phyloP scores from a whole-genome alignment of 805 yeast species.

The Kodamaea nitidulidarum region DNA sequence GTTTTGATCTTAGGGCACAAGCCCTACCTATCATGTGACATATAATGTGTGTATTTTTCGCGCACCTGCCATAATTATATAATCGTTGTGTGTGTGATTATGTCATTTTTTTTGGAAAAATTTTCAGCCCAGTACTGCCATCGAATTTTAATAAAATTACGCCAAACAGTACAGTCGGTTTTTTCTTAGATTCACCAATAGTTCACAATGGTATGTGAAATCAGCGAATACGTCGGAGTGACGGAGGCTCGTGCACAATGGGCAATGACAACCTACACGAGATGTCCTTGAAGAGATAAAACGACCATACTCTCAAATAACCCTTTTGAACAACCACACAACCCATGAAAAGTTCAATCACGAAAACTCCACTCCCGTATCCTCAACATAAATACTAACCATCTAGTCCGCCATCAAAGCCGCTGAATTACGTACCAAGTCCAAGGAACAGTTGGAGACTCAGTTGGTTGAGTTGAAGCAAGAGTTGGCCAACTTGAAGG shows the following conservation, averaged over 20 bases:
- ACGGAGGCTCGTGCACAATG: neutral
- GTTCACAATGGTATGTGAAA: constrained; percentile 10
- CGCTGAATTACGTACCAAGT: constrained; percentile 94
- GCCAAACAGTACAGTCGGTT: constrained; percentile 4
- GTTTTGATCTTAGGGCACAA: constrained; percentile 2
- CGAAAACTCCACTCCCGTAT: too few relatives aligned
- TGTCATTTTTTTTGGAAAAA: constrained; percentile 4
- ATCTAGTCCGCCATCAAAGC: constrained; percentile 83
- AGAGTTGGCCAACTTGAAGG: constrained; percentile 93
- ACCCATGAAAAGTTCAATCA: too few relatives aligned
- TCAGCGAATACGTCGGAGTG: neutral
- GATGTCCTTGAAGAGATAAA: neutral
- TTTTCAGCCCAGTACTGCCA: constrained; percentile 4
- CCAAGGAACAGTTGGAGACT: constrained; percentile 93
- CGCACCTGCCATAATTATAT: neutral
- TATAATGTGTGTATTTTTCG: neutral
- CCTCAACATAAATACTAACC: constrained; percentile 18
- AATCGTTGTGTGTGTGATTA: neutral
- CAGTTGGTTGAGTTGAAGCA: constrained; percentile 95
- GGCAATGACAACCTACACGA: neutral
- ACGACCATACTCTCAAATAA: neutral
- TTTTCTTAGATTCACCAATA: constrained; percentile 7
- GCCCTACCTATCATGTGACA: constrained; percentile 4
- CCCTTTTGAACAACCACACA: neutral
- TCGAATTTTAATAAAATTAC: constrained; percentile 4